Evolutionary conservation across 1,284 basidiomycete genomes (phyloP).

Genomic region (Malassezia nana): DNA sequence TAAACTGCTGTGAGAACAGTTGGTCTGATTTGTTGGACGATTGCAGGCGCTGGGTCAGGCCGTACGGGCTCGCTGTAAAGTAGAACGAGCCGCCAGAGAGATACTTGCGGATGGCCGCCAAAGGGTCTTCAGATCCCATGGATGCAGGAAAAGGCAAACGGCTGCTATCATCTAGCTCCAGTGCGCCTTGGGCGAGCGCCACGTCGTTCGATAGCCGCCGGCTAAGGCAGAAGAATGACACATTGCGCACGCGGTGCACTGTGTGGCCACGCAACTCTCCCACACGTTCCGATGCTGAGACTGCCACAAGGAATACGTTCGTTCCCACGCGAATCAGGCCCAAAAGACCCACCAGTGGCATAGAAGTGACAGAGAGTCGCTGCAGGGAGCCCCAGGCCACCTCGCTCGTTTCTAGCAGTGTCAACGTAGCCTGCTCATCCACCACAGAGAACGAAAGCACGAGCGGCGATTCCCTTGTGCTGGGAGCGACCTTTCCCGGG

Average conservation of each 20-base stretch:
- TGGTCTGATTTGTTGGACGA: slow-evolving; percentile 19
- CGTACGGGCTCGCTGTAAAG: slow-evolving; percentile 74
- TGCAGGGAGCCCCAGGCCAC: slow-evolving; percentile 2
- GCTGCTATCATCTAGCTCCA: slow-evolving; percentile 20
- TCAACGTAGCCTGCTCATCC: slow-evolving; percentile 7
- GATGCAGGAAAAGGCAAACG: slow-evolving; percentile 19
- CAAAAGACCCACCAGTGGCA: slow-evolving; percentile 10
- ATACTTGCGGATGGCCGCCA: slow-evolving; percentile 77
- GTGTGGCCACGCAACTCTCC: slow-evolving; percentile 28
- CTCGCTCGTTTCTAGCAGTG: neutral
- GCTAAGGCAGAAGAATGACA: slow-evolving; percentile 42
- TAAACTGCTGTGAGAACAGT: slow-evolving; percentile 48
- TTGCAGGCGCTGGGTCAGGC: slow-evolving; percentile 54
- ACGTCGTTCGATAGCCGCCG: slow-evolving; percentile 33
- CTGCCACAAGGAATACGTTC: slow-evolving; percentile 37
- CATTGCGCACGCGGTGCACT: slow-evolving; percentile 28
- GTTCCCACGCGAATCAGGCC: slow-evolving; percentile 5
- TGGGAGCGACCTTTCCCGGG: neutral
- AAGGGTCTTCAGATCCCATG: slow-evolving; percentile 64
- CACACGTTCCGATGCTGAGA: slow-evolving; percentile 26
- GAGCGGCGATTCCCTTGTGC: neutral
- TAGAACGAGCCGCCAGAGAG: slow-evolving; percentile 87
- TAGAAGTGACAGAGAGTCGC: neutral
- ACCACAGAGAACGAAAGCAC: slow-evolving; percentile 6
- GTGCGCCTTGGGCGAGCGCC: slow-evolving; percentile 5